phyloP scores from a whole-genome alignment of 75 land plant species.

The Gnetum montanum region DNA sequence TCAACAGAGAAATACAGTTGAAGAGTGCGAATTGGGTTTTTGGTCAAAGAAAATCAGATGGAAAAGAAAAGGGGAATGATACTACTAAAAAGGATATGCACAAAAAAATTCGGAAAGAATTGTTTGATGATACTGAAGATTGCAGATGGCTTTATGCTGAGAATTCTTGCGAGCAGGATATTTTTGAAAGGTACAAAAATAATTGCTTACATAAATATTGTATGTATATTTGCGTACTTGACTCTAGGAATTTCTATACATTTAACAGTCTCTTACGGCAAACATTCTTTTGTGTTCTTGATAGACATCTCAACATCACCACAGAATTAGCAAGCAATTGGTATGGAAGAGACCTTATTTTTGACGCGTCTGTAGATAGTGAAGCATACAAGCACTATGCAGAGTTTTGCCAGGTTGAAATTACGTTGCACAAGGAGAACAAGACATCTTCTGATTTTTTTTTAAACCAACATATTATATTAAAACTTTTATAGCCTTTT shows the following conservation, averaged over 20 bases:
- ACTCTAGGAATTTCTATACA: background rate
- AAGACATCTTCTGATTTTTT: no score
- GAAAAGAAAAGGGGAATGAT: conserved; percentile 23
- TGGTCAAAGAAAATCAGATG: conserved; percentile 80
- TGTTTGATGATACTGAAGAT: conserved; percentile 13
- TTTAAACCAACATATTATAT: no score
- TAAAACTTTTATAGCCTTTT: no score
- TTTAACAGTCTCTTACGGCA: background rate
- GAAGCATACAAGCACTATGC: conserved; percentile 74
- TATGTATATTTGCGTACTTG: background rate
- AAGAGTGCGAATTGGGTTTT: conserved; percentile 94
- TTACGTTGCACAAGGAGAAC: no score
- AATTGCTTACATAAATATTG: background rate
- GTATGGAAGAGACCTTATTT: conserved; percentile 70
- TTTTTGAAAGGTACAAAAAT: conserved; percentile 69
- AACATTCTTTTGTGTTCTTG: no score
- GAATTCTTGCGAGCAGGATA: conserved; percentile 43
- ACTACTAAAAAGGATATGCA: conserved; percentile 2
- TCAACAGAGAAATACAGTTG: conserved; percentile 80
- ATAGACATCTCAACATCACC: no score
- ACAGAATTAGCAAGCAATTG: conserved; percentile 28
- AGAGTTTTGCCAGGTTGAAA: conserved; percentile 65
- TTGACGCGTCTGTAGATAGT: conserved; percentile 65
- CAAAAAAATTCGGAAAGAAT: conserved; percentile 3
- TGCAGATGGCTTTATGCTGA: conserved; percentile 34